Percentiles rank a stretch among this genome's conserved stretches.
phyloP scores from a whole-genome alignment of 768 basidiomycete genomes.

The Hortiboletus campestris region DNA sequence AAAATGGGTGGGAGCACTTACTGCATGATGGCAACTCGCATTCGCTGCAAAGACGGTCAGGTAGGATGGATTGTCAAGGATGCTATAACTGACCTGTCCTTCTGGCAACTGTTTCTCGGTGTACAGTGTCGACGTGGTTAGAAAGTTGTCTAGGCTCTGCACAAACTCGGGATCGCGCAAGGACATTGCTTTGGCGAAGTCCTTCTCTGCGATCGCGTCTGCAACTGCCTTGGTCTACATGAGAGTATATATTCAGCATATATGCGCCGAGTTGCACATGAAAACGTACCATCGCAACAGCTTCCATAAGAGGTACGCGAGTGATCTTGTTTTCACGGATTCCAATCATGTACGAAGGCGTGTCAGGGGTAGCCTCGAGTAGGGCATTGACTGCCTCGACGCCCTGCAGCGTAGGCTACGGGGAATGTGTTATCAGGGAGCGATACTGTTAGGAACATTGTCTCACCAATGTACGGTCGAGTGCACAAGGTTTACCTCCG shows the following conservation, averaged over 20 bases:
- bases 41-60: conserved; percentile 46
- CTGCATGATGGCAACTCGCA: conserved; percentile 85
- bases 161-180: conserved; percentile 89
- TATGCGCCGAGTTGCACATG: neutral
- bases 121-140: conserved; percentile 63
- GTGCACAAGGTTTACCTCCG: conserved; percentile 90
- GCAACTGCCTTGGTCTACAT: conserved; percentile 82
- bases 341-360: conserved; percentile 97
- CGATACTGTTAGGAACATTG: neutral
- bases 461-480: conserved; percentile 87
- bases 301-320: conserved; percentile 87
- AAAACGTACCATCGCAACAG: conserved; percentile 73
- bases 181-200: conserved; percentile 86
- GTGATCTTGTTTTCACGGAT: conserved; percentile 94
- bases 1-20: conserved; percentile 37
- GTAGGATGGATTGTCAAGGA: neutral
- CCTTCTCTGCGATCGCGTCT: conserved; percentile 72
- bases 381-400: conserved; percentile 90
- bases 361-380: conserved; percentile 79
- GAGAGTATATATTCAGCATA: conserved; percentile 4
- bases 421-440: neutral
- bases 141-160: conserved; percentile 86
- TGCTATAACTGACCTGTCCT: conserved; percentile 37
- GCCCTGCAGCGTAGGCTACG: conserved; percentile 92
- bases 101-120: conserved; percentile 51